Percentiles rank a stretch among this genome's conserved stretches.
phyloP scores from a whole-genome alignment of 2,329 filamentous ascomycete genomes.

The Hypocreales sp. region DNA sequence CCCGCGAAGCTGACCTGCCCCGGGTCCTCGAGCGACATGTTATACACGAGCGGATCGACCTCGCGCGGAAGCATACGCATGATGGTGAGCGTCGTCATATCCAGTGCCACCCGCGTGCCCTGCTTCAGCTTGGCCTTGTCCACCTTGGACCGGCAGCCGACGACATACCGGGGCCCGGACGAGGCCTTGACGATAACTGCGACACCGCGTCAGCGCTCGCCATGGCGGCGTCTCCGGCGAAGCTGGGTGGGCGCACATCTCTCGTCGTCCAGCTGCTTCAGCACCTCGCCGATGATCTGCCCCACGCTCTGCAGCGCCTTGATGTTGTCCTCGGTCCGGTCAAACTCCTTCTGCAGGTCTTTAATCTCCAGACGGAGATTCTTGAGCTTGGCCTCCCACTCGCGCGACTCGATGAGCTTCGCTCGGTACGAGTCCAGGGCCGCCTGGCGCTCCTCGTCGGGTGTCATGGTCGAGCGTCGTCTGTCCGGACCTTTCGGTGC shows the following conservation, averaged over 20 bases:
- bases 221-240: neutral
- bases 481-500: neutral
- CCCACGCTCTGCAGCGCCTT: constrained; percentile 98
- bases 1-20: constrained; percentile 96
- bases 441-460: constrained; percentile 46
- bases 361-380: constrained; percentile 89
- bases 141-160: constrained; percentile 95
- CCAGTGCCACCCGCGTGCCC: constrained; percentile 89
- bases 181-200: constrained; percentile 97
- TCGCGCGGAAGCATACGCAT: constrained; percentile 99
- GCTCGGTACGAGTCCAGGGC: constrained; percentile 65
- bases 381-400: constrained; percentile 98
- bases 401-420: constrained; percentile 83
- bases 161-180: constrained; percentile 91
- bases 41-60: constrained; percentile 97
- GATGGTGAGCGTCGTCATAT: constrained; percentile 99
- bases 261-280: constrained; percentile 98
- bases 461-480: constrained; percentile 25
- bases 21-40: constrained; percentile 98
- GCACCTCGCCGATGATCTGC: constrained; percentile 96
- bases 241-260: constrained; percentile 51
- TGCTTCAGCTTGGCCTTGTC: constrained; percentile 97
- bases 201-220: constrained; percentile 1
- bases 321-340: constrained; percentile 97
- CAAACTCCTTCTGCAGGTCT: constrained; percentile 84